Evolutionary conservation across 176 grass and related monocot genomes (phyloP), one percentile per base, ranked within the genome.

Genomic region (Rhipidocladum racemiflorum): DNA sequence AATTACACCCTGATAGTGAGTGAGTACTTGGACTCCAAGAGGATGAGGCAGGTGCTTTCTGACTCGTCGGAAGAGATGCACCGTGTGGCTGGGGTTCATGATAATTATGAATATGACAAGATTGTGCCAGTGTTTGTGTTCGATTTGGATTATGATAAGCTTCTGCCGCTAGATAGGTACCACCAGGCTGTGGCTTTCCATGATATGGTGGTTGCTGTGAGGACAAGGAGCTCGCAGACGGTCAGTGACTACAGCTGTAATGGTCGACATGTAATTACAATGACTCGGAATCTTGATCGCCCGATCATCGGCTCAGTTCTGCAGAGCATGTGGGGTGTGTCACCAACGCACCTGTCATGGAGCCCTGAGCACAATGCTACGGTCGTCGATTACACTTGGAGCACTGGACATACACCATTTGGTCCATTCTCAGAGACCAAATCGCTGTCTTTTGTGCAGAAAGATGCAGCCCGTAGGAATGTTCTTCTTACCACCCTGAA

Each of bases 161-260:
- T 90, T 70, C 67, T 99, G 64, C 73, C 88, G 51, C 83, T 99
- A 21, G 96, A 95, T 71, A 77, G 92, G 36, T 95, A 91, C 68
- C 96, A 99, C 77, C 96, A 99, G 82, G 79, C 91, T 0, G 77
- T 99, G 42, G 91, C 96, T 74, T 99, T 99, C 46, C 77, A 81
- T 64, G 91, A 99, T 78, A 95, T 99, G 91, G 96, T 99, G 5
- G 62, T 99, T 87, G 81, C 96, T 66, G 89, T 95, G 61, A 92
- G 96, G 85, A 99, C 92, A 29, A 91, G 83, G 87, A 99, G 92
- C 76, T 88, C 92, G 13, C 92, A 91, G 65, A 91, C 89, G 1
- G 89, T 99, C 18, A 99, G 96, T 25, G 96, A 99, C 68, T 99
- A 95, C 78, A 99, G 85, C 29, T 99, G 96, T 87, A 99, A 99